phyloP scores from a whole-genome alignment of 495 filamentous ascomycete species.

The Tuber umbilicatum region DNA sequence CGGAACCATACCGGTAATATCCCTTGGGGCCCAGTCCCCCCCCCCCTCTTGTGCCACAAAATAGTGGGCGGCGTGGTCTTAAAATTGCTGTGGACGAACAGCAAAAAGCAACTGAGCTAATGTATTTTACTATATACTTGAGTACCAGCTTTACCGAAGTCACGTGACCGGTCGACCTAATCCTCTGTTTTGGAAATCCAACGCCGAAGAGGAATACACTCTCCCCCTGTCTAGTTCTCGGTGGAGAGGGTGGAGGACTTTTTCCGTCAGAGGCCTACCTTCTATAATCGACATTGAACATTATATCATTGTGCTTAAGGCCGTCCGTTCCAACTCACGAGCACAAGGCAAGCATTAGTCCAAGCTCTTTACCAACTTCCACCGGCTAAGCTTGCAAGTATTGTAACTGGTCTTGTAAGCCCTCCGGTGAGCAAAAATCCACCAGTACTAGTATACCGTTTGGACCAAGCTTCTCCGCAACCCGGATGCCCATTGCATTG shows the following conservation, averaged over 20 bases:
- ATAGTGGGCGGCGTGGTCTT: background rate
- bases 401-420: background rate
- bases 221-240: background rate
- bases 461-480: background rate
- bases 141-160: background rate
- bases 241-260: too few relatives aligned
- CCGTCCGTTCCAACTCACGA: background rate
- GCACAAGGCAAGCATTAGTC: background rate
- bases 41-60: background rate
- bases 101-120: background rate
- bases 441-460: background rate
- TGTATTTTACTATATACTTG: background rate
- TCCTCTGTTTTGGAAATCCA: background rate
- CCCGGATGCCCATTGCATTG: background rate
- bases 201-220: background rate
- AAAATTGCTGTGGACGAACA: background rate
- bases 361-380: background rate
- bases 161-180: too few relatives aligned
- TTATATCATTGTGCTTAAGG: background rate
- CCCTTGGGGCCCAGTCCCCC: too few relatives aligned
- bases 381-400: background rate
- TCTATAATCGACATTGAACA: background rate
- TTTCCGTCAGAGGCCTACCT: background rate
- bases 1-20: background rate
- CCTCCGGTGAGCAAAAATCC: background rate